Conservation (phyloP, 1,284 basidiomycete species). For the Ustilago cynodontis region DNA sequence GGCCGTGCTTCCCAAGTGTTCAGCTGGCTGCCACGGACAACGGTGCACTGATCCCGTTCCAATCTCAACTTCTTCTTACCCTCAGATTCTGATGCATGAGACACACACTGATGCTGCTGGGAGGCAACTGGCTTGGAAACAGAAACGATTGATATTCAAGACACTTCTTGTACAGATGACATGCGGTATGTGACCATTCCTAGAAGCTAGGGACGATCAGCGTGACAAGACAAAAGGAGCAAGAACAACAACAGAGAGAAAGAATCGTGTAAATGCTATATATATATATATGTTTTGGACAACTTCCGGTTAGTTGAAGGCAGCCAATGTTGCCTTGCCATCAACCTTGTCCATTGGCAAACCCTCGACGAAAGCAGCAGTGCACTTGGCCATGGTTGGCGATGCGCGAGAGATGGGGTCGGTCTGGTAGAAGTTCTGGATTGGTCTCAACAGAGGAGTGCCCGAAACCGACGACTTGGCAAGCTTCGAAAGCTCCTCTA, state of each 20-base stretch:
- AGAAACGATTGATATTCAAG: slow-evolving; percentile 16
- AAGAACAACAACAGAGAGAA: neutral
- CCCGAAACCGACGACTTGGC: slow-evolving; percentile 50
- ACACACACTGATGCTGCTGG: too few relatives aligned
- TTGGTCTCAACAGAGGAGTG: slow-evolving; percentile 81
- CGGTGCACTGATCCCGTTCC: too few relatives aligned
- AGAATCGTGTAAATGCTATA: neutral
- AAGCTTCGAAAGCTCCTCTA: slow-evolving; percentile 55
- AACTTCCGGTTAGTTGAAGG: slow-evolving; percentile 31
- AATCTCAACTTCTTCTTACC: too few relatives aligned
- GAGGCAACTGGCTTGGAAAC: neutral
- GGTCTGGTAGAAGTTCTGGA: slow-evolving; percentile 95
- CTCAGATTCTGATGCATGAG: too few relatives aligned
- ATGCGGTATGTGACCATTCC: neutral
- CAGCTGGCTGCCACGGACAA: too few relatives aligned
- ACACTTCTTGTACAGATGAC: slow-evolving; percentile 11
- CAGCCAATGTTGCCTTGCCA: slow-evolving; percentile 44
- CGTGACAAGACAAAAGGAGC: slow-evolving; percentile 4
- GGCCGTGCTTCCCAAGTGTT: too few relatives aligned
- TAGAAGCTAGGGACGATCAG: neutral
- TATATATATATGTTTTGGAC: neutral
- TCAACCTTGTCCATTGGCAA: slow-evolving; percentile 53
- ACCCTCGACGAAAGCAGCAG: slow-evolving; percentile 50
- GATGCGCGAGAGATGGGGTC: slow-evolving; percentile 76
- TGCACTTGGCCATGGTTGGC: slow-evolving; percentile 69